Evolutionary conservation across 306 rosid species (phyloP).

Genomic region (Rubus idaeus): DNA sequence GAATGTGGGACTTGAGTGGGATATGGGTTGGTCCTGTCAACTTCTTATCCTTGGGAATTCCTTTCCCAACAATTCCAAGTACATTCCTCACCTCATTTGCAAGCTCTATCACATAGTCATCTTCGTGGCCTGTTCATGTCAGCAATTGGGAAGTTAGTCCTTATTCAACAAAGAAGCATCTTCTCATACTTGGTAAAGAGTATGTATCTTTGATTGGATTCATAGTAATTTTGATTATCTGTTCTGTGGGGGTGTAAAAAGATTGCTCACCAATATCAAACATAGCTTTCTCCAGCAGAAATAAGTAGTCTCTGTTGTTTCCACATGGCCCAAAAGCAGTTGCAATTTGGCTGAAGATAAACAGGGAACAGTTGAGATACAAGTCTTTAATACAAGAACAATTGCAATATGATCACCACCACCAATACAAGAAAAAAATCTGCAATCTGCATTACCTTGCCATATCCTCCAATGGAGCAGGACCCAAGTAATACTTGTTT

Average conservation of each 20-base stretch:
- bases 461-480: constrained; percentile 89
- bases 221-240: background rate
- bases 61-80: constrained; percentile 54
- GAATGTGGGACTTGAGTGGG: constrained; percentile 54
- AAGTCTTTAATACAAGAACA: background rate
- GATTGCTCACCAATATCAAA: constrained; percentile 62
- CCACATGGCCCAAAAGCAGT: constrained; percentile 97
- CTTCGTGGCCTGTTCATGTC: constrained; percentile 69
- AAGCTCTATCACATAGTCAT: constrained; percentile 79
- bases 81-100: constrained; percentile 87
- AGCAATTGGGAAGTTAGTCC: background rate
- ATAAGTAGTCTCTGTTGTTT: constrained; percentile 81
- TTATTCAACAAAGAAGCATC: background rate
- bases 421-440: background rate
- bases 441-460: constrained; percentile 54
- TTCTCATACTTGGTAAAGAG: background rate
- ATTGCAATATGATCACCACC: background rate
- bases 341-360: constrained; percentile 82
- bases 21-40: constrained; percentile 40
- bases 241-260: background rate
- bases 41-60: constrained; percentile 50
- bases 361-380: background rate
- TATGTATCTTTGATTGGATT: background rate
- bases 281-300: constrained; percentile 84
- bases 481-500: constrained; percentile 91